Conservation (phyloP, 805 yeast species). For the Grigorovia transvaalensis region DNA sequence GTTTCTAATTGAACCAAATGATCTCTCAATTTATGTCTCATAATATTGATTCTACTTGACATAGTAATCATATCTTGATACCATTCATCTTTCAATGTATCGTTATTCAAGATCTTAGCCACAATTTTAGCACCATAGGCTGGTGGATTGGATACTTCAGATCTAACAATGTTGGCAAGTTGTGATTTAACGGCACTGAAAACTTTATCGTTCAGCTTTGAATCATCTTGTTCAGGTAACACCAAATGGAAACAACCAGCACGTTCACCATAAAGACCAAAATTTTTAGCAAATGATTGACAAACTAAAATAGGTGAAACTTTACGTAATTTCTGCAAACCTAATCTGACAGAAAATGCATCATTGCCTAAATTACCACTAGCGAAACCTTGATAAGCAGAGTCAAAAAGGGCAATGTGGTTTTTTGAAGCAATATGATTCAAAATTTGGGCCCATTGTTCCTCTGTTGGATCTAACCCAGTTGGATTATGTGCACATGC, state of each 20-base stretch:
- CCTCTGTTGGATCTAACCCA: slow-evolving; percentile 82
- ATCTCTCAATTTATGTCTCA: slow-evolving; percentile 62
- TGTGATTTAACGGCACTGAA: slow-evolving; percentile 61
- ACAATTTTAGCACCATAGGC: slow-evolving; percentile 93
- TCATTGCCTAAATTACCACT: slow-evolving; percentile 76
- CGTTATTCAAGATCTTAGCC: slow-evolving; percentile 55
- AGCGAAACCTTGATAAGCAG: slow-evolving; percentile 97
- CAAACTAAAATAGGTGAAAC: slow-evolving; percentile 61
- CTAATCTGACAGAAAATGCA: slow-evolving; percentile 63
- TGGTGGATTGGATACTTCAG: slow-evolving; percentile 90
- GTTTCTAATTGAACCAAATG: slow-evolving; percentile 55
- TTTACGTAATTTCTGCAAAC: slow-evolving; percentile 37
- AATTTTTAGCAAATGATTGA: slow-evolving; percentile 94
- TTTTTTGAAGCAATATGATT: slow-evolving; percentile 46
- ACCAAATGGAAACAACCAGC: slow-evolving; percentile 85
- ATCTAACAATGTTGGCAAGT: slow-evolving; percentile 61
- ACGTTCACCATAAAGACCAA: slow-evolving; percentile 96
- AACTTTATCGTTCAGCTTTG: slow-evolving; percentile 30
- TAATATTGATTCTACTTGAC: slow-evolving; percentile 71
- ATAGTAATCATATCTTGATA: slow-evolving; percentile 69
- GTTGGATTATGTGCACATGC: slow-evolving; percentile 98
- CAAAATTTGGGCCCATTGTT: slow-evolving; percentile 69
- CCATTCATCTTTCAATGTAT: slow-evolving; percentile 72
- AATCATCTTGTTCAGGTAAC: slow-evolving; percentile 31
- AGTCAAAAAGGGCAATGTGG: slow-evolving; percentile 80